Percentiles rank a stretch among this genome's conserved stretches.
Evolutionary conservation across 2,329 filamentous ascomycete genomes (phyloP).

Genomic region (Hypoxylon sp.): DNA sequence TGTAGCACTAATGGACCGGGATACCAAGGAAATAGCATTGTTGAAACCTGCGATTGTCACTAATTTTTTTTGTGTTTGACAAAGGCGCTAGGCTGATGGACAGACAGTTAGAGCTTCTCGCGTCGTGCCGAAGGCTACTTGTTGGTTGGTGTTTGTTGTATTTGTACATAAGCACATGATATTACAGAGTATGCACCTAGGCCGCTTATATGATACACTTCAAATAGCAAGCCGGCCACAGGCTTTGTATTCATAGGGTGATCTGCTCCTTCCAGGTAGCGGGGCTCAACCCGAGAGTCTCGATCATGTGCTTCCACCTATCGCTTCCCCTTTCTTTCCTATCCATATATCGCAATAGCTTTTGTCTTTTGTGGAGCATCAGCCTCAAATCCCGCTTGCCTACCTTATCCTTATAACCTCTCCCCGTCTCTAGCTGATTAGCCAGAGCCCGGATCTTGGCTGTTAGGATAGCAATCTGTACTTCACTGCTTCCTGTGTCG

Average conservation of each 20-base stretch:
- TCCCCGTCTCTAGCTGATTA: slow-evolving; percentile 75
- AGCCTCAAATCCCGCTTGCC: slow-evolving; percentile 92
- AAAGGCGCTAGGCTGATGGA: slow-evolving; percentile 44
- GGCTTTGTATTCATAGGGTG: slow-evolving; percentile 67
- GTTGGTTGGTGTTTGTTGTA: slow-evolving; percentile 46
- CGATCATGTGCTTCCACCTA: slow-evolving; percentile 88
- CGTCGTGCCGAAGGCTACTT: slow-evolving; percentile 35
- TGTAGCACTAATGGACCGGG: slow-evolving; percentile 63
- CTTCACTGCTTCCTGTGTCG: slow-evolving; percentile 95
- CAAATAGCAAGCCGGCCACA: slow-evolving; percentile 44
- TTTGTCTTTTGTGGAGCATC: slow-evolving; percentile 90
- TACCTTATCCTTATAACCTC: slow-evolving; percentile 87
- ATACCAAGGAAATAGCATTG: slow-evolving; percentile 51
- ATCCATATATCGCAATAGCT: slow-evolving; percentile 87
- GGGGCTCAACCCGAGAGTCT: slow-evolving; percentile 86
- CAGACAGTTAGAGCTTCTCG: slow-evolving; percentile 42
- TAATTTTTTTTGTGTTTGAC: slow-evolving; percentile 30
- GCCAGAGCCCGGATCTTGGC: slow-evolving; percentile 90
- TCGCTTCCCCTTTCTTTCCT: slow-evolving; percentile 91
- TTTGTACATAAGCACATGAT: slow-evolving; percentile 58
- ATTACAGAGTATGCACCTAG: slow-evolving; percentile 52
- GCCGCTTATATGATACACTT: slow-evolving; percentile 45
- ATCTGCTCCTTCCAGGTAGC: slow-evolving; percentile 95
- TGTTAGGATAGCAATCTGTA: slow-evolving; percentile 97
- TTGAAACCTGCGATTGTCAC: slow-evolving; percentile 37